Conservation (phyloP, 2,329 filamentous ascomycete genomes). For the Monosporascus sp. region DNA sequence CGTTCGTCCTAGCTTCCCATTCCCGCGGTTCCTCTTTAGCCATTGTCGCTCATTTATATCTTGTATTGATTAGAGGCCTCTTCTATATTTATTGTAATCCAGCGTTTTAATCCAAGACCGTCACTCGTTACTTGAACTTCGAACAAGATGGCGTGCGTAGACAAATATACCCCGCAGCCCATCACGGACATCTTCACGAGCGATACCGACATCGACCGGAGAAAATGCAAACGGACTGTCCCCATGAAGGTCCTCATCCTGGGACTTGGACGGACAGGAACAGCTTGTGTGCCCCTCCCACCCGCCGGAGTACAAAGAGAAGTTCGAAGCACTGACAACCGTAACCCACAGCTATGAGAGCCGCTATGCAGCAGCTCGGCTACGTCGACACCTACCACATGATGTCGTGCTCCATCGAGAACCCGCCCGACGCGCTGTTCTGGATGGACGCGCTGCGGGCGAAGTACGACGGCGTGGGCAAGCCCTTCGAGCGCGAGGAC, state of each 20-base stretch:
- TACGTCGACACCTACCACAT: conserved; percentile 69
- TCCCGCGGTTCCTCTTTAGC: not conserved
- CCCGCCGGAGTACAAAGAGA: too few species aligned
- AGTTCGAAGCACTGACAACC: not conserved
- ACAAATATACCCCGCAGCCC: conserved; percentile 34
- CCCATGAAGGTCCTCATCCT: conserved; percentile 70
- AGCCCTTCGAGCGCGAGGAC: conserved; percentile 57
- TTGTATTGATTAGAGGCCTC: not conserved
- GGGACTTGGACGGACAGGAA: conserved; percentile 65
- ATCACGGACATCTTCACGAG: conserved; percentile 56
- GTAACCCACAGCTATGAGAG: conserved; percentile 47
- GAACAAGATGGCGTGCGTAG: conserved; percentile 20
- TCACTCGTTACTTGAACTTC: not conserved
- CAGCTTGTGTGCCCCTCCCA: conserved; percentile 50
- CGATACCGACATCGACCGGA: conserved; percentile 63
- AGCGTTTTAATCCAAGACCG: not conserved
- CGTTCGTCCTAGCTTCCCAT: not conserved
- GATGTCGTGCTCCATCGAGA: conserved; percentile 65
- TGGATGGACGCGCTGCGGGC: conserved; percentile 65
- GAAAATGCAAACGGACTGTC: conserved; percentile 58
- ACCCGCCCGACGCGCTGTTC: conserved; percentile 60
- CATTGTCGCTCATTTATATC: not conserved
- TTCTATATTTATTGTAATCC: not conserved
- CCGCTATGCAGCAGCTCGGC: conserved; percentile 60
- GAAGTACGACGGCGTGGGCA: conserved; percentile 50